Percentiles rank a stretch among this genome's conserved stretches.
These are phyloP conservation scores for Ceratocystis variospora DNA, from an alignment of 2,329 filamentous ascomycete genomes.

Conservation along the genomic window DNA sequence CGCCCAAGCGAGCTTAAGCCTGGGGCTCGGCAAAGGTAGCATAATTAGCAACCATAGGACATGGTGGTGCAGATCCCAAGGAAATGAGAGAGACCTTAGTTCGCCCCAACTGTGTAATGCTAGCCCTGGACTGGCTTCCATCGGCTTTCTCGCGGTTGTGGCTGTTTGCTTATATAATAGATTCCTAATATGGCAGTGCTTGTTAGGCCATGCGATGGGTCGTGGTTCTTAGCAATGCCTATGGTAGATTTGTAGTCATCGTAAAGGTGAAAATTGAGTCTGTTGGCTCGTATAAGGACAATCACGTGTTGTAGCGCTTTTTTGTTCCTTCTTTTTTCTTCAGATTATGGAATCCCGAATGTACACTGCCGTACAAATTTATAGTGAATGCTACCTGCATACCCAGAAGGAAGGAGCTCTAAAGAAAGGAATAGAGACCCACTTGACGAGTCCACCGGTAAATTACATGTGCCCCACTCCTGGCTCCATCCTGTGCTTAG, in stretches of 20 bases:
- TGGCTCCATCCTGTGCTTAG: neutral
- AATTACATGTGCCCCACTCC: neutral
- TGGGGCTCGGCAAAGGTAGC: neutral
- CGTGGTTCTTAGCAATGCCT: no score
- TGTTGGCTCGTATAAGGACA: neutral
- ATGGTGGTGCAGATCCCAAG: neutral
- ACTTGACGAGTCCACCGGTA: neutral
- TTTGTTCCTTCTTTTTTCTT: no score
- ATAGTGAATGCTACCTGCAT: no score
- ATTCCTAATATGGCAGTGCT: neutral
- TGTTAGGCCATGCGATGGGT: no score
- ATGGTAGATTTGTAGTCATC: no score
- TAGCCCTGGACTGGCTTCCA: no score
- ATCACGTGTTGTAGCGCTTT: neutral
- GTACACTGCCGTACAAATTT: neutral
- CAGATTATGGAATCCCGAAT: neutral
- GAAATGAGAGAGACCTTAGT: neutral
- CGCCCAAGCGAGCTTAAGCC: neutral
- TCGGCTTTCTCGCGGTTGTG: neutral
- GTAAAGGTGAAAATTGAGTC: neutral
- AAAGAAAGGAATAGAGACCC: neutral
- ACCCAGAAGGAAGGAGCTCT: neutral
- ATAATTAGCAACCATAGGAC: neutral
- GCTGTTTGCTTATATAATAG: neutral
- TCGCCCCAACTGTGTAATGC: no score